phyloP scores from a whole-genome alignment of 371 early-diverging fungal species.

The Actinomortierella ambigua region DNA sequence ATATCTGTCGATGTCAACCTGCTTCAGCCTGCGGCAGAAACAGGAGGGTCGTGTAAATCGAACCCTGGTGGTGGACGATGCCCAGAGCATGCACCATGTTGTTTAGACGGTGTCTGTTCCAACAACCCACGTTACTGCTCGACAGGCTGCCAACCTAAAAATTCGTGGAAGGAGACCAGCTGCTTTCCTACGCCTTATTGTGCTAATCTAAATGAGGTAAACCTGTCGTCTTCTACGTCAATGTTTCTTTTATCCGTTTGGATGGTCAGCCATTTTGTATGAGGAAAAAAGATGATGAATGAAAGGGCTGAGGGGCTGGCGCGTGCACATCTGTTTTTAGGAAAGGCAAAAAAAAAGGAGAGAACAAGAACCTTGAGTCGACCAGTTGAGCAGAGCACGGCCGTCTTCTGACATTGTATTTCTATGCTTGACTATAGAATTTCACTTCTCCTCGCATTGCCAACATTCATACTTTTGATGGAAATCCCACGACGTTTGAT shows the following conservation, averaged over 20 bases:
- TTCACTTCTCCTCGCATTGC: constrained; percentile 21
- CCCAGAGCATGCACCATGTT: constrained; percentile 38
- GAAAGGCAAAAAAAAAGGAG: too few relatives aligned
- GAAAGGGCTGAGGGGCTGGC: too few relatives aligned
- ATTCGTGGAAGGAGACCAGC: constrained; percentile 37
- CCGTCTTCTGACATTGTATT: too few relatives aligned
- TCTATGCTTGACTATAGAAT: constrained; percentile 3
- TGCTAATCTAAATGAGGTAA: constrained; percentile 24
- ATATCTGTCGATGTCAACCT: constrained; percentile 3
- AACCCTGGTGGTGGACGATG: constrained; percentile 38
- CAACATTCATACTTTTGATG: constrained; percentile 15
- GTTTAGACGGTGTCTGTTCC: constrained; percentile 33
- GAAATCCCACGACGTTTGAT: constrained; percentile 27
- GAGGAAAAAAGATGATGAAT: too few relatives aligned
- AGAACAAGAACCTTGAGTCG: too few relatives aligned
- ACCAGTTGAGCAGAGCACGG: too few relatives aligned
- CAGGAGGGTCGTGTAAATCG: constrained; percentile 12
- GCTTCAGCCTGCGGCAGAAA: background rate
- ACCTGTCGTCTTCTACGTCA: too few relatives aligned
- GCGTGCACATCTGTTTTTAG: too few relatives aligned
- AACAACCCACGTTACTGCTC: constrained; percentile 31
- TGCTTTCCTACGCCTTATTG: constrained; percentile 30
- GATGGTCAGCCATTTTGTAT: too few relatives aligned
- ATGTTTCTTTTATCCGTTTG: too few relatives aligned
- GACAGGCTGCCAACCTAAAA: constrained; percentile 26